Evolutionary conservation across 768 basidiomycete genomes (phyloP), one percentile per base, ranked within the genome.

Genomic region (Ephemerocybe angulata): DNA sequence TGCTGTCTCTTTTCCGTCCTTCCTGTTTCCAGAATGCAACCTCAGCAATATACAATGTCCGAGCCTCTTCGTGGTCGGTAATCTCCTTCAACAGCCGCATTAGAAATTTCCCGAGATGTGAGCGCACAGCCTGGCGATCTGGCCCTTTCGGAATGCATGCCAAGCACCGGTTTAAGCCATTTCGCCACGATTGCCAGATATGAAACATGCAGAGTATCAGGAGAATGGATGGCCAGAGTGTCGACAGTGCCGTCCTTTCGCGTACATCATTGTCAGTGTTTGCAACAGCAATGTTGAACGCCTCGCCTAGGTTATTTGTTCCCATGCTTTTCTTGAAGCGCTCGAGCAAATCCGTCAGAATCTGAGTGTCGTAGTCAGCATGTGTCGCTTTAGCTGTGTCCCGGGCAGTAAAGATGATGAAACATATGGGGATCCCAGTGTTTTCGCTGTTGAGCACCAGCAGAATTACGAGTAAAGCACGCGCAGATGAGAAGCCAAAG

Each of bases 171-270:
- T 65, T 66, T n/a, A 70, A 60, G 5, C 54, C 57, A 50, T 70
- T 71, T 17, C 60, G 52, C 72, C 70, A 72, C 22, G 63, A 62
- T 41, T 72, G 70, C 60, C 67, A 67, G 27, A 63, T 52, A 59
- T 74, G 70, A 52, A 74, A 72, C 27, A 65, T 65, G 60, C 73
- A 73, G 1, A 73, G 61, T 2, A 73, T 25, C 13, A 72, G 70
- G 12, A 55, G 29, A 44, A 71, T 53, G n/a, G 28, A 27, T 1
- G 40, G 42, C 57, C 58, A 67, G 50, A 50, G 58, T 22, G 24
- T 24, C 13, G 52, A 31, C 6, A 70, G 62, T 17, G 61, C 68
- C 28, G 25, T 28, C 1, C 63, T 60, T 49, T 71, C 68, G 3
- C 62, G 52, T 3, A 61, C 43, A 53, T 72, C 67, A 37, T 65